Base-by-base conservation (phyloP, 2,329 filamentous ascomycete species). In the Clonostachys rosea region DNA sequence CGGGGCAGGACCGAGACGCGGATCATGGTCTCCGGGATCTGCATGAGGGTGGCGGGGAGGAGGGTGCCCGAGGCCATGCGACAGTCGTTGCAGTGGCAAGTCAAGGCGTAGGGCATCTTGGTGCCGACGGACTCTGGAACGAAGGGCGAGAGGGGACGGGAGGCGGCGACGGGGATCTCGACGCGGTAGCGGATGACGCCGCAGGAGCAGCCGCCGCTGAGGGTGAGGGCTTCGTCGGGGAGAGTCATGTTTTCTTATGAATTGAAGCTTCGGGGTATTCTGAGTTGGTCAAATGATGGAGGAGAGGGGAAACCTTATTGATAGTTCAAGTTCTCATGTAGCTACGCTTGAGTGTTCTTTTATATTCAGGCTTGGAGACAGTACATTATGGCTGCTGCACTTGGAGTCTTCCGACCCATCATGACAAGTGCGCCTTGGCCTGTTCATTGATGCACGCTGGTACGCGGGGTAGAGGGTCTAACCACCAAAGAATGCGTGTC, bases 131-230 rank as follows among this genome's bases (percentile, higher is more conserved):
- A 45, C 6, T 56, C 48, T 6, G 49, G 47, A 6, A 46, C 11
- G 18, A 54, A 48, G 13, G 52, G 53, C 30, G 51, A 42, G 4
- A 49, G 7, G 1, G 50, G 50, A 2, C 56, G 52, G 6, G 53
- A 45, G 4, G 50, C 44, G 18, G 49, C 37, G 3, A 30, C 18
- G 2, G 57, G 55, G 5, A 60, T 48, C 12, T 49, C 45, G 44
- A 60, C 45, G 18, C 54, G 53, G n/a, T 57, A 58, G 42, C 58
- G 54, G 33, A 59, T 46, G 36, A 55, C 57, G 5, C 56, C 54
- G 42, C 58, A 59, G 24, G 56, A 57, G 43, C 57, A 59, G 34
- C 58, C 57, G 34, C 58, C 57, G 4, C 56, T 59, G 34, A 59
- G 43, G n/a, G 46, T 57, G 37, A 46, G 46, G 24, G 54, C 45